Base-by-base conservation (phyloP, 495 filamentous ascomycete species). In the Aspergillus cristatus region DNA sequence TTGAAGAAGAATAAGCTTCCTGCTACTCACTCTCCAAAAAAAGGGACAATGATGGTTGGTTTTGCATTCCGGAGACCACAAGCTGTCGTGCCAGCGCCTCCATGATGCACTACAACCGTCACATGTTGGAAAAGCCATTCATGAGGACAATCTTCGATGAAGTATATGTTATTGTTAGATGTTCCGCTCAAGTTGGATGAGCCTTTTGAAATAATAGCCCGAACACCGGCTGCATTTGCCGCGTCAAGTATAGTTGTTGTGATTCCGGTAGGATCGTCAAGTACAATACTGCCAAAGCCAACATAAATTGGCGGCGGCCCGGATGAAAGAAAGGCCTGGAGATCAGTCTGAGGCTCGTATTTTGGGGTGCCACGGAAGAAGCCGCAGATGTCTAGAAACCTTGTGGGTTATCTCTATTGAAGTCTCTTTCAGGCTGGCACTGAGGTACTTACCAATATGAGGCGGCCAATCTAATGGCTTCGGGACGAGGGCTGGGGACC, bases 51-150 rank as follows among this genome's bases (percentile, higher is more conserved):
- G 4, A 64, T 58, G 0, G 77, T 83, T 1, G 79, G 76, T 13
- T 60, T 48, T 4, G 71, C 77, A 32, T 67, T 65, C 0, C 63
- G 55, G 1, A 83, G 66, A 14, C 77, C 79, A 15, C 71, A 73
- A 11, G 78, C 77, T 5, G 78, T 83, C 0, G 79, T 83, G 13
- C 79, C 78, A 12, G 75, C 77, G 18, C 79, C 79, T 10, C 79
- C 79, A 38, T 83, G 78, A 44, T 82, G 78, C 0, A 83, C 66
- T 0, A 83, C 78, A 6, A 60, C 65, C 13, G 72, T 54, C 0
- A 82, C 78, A 32, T 71, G 71, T 44, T 77, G 61, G 47, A 83
- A 83, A 1, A 83, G 65, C 78, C 77, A 82, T 28, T 75, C 76
- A 37, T 81, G 74, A 7, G 79, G 79, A 38, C 70, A 71, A 45